Evolutionary conservation across 495 filamentous ascomycete genomes (phyloP).

Genomic region (Immersiella caudata): DNA sequence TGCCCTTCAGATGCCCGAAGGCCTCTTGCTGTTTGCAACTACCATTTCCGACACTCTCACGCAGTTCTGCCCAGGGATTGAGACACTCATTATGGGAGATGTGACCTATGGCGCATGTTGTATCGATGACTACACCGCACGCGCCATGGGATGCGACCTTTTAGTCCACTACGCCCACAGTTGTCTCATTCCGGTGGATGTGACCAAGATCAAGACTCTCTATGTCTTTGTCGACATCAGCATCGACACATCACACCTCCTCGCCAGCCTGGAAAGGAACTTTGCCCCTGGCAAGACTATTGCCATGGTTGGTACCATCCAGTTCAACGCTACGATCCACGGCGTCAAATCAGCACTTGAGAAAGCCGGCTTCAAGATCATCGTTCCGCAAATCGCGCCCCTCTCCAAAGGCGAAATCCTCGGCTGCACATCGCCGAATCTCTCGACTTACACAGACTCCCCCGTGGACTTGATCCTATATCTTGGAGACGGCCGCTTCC

Average conservation of each 20-base stretch:
- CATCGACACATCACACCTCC: constrained; percentile 85
- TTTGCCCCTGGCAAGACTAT: constrained; percentile 82
- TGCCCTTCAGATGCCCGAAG: constrained; percentile 95
- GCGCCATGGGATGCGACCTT: constrained; percentile 91
- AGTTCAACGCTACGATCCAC: constrained; percentile 97
- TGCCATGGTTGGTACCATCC: constrained; percentile 94
- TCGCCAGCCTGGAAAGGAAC: constrained; percentile 86
- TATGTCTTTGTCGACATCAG: constrained; percentile 99
- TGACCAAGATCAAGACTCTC: constrained; percentile 91
- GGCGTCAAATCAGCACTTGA: constrained; percentile 74
- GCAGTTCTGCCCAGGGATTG: constrained; percentile 86
- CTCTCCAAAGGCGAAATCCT: constrained; percentile 92
- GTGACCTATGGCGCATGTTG: constrained; percentile 99
- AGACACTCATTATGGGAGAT: constrained; percentile 98
- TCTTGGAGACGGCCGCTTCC: constrained; percentile 94
- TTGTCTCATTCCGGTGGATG: constrained; percentile 93
- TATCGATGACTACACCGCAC: constrained; percentile 96
- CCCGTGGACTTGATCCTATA: constrained; percentile 83
- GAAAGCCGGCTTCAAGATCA: constrained; percentile 74
- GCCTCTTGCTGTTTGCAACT: constrained; percentile 91
- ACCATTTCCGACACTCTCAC: constrained; percentile 97
- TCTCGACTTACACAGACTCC: constrained; percentile 52
- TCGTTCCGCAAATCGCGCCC: constrained; percentile 92
- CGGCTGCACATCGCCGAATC: constrained; percentile 86
- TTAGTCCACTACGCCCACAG: constrained; percentile 97